A percentile compares a stretch with the other conserved stretches of the same genome.
These are phyloP conservation scores for Ceratocystis ficicola DNA, from an alignment of 2,329 filamentous ascomycete species.

Conservation along the genomic window DNA sequence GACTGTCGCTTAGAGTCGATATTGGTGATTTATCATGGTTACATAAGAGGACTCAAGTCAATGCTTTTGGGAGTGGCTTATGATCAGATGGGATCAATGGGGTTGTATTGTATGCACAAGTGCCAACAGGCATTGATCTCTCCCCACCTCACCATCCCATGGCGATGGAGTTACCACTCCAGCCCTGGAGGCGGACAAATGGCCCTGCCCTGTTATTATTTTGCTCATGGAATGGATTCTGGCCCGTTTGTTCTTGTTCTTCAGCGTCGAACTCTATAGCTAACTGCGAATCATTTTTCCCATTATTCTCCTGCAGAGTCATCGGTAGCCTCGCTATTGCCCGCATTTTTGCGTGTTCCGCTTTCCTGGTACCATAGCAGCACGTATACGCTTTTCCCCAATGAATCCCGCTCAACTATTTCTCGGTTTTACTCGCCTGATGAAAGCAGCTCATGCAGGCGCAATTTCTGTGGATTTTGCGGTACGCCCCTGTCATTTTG, in stretches of 20 bases:
- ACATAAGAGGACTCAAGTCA: neutral
- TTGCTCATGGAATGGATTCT: no score
- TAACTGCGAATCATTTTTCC: neutral
- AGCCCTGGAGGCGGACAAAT: no score
- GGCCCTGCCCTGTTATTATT: no score
- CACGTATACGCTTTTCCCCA: constrained; percentile 62
- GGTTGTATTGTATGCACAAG: neutral
- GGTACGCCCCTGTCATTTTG: constrained; percentile 76
- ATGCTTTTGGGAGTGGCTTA: neutral
- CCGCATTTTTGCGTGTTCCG: constrained; percentile 73
- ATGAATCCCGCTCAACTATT: constrained; percentile 59
- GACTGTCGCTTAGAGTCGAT: no score
- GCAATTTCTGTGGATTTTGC: constrained; percentile 85
- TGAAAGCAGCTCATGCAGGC: constrained; percentile 47
- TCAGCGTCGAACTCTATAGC: neutral
- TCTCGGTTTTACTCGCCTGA: constrained; percentile 53
- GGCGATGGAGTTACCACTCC: no score
- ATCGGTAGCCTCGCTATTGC: constrained; percentile 58
- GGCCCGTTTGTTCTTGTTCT: neutral
- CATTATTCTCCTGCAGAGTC: constrained; percentile 36
- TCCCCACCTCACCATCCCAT: neutral
- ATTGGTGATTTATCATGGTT: neutral
- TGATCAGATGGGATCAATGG: neutral
- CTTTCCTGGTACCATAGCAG: constrained; percentile 67
- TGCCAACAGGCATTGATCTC: neutral